Conservation (phyloP, 139 green algal species). For the Haematococcus lacustris region DNA sequence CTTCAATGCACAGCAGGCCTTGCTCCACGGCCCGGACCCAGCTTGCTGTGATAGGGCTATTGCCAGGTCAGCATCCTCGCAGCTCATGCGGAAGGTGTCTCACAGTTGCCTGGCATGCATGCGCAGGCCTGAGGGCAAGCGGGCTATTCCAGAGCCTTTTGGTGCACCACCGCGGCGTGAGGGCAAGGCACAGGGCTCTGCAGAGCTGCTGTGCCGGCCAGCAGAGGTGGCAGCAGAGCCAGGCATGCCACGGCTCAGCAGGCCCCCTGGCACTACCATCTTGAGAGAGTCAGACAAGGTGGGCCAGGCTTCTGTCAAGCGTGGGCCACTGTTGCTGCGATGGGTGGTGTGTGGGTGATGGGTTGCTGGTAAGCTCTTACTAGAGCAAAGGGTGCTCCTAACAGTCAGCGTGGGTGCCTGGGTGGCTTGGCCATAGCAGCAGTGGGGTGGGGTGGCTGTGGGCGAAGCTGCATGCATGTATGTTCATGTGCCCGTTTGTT, state of each 20-base stretch:
- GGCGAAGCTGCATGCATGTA: neutral
- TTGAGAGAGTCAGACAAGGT: conserved; percentile 24
- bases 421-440: neutral
- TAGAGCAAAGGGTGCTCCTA: neutral
- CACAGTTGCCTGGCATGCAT: neutral
- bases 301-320: neutral
- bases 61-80: neutral
- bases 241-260: conserved; percentile 13
- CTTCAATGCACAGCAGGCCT: neutral
- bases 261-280: conserved; percentile 20
- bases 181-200: neutral
- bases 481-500: neutral
- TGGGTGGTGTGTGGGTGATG: neutral
- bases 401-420: neutral
- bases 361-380: neutral
- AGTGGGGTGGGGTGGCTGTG: neutral
- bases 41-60: neutral
- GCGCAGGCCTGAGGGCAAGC: conserved; percentile 26
- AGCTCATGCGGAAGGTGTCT: neutral
- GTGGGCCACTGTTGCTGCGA: neutral
- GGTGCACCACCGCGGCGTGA: conserved; percentile 13
- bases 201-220: neutral
- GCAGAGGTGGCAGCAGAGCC: conserved; percentile 14
- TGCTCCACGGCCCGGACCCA: neutral
- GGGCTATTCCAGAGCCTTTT: conserved; percentile 24